These are phyloP conservation scores for Sporothrix protearum DNA, from an alignment of 2,329 filamentous ascomycete species.

Conservation along the genomic window DNA sequence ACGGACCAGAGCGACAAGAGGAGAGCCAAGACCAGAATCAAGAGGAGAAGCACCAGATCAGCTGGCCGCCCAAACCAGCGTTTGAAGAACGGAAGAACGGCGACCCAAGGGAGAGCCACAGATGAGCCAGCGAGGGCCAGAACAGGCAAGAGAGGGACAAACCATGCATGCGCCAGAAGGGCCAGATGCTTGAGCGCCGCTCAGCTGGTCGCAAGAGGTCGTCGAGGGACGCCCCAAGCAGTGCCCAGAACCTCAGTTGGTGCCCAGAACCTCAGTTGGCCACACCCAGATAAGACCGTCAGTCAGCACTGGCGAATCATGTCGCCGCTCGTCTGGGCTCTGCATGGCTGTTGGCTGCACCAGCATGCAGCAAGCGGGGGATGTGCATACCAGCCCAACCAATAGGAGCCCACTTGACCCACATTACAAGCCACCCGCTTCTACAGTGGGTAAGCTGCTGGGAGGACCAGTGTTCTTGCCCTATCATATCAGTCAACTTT, in stretches of 20 bases:
- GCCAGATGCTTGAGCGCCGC: not conserved
- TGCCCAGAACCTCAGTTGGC: not conserved
- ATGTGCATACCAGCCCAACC: conserved; percentile 16
- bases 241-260: not conserved
- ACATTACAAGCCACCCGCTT: conserved; percentile 25
- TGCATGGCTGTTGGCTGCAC: conserved; percentile 20
- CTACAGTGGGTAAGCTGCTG: not conserved
- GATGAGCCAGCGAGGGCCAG: not conserved
- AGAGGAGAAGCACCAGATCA: not conserved
- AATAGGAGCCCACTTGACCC: conserved; percentile 17
- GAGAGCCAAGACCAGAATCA: not conserved
- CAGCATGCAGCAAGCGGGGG: conserved; percentile 18
- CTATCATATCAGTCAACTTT: not conserved
- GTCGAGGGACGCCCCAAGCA: not conserved
- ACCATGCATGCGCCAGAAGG: not conserved
- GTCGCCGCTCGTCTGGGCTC: not conserved
- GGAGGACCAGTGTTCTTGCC: not conserved
- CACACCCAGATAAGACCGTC: conserved; percentile 18
- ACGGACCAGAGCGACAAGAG: not conserved
- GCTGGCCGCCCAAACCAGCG: not conserved
- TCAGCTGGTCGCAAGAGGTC: conserved; percentile 8
- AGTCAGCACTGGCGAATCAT: conserved; percentile 21
- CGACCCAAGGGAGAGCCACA: not conserved
- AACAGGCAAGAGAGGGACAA: not conserved
- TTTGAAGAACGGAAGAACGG: not conserved